Conservation (phyloP, 495 filamentous ascomycete species). For the Letharia lupina region DNA sequence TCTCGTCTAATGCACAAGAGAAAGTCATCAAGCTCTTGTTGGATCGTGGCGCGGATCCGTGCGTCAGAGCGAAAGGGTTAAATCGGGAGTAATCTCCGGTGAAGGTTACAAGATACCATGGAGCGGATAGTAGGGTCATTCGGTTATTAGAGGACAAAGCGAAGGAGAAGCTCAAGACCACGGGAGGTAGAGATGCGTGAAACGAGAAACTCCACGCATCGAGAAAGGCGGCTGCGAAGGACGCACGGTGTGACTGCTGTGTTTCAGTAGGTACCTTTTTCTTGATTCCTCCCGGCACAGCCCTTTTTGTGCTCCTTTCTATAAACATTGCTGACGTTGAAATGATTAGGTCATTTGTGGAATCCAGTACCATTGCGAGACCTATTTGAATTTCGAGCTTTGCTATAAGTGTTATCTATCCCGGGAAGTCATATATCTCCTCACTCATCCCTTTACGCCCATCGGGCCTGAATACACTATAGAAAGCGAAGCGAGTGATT, state of each 20-base stretch:
- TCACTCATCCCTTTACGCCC: too few relatives aligned
- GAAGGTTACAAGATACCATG: not conserved
- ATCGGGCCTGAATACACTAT: not conserved
- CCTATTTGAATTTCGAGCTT: not conserved
- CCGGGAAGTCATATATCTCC: too few relatives aligned
- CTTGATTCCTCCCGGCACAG: not conserved
- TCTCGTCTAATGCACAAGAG: not conserved
- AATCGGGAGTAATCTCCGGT: not conserved
- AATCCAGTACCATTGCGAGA: not conserved
- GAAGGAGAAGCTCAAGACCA: not conserved
- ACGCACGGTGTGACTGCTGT: not conserved
- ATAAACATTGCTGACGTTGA: not conserved
- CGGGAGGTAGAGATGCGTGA: conserved; percentile 10
- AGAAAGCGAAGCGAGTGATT: not conserved
- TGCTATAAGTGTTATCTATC: not conserved
- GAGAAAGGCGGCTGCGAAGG: not conserved
- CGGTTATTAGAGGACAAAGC: not conserved
- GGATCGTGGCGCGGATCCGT: not conserved
- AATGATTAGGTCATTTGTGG: not conserved
- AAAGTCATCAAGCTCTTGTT: not conserved
- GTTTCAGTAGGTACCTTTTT: not conserved
- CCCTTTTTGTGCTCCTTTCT: not conserved
- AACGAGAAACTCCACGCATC: not conserved
- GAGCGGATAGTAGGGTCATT: not conserved
- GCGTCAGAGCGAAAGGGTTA: not conserved